phyloP scores from a whole-genome alignment of 768 basidiomycete genomes.

The Crepidotus variabilis region DNA sequence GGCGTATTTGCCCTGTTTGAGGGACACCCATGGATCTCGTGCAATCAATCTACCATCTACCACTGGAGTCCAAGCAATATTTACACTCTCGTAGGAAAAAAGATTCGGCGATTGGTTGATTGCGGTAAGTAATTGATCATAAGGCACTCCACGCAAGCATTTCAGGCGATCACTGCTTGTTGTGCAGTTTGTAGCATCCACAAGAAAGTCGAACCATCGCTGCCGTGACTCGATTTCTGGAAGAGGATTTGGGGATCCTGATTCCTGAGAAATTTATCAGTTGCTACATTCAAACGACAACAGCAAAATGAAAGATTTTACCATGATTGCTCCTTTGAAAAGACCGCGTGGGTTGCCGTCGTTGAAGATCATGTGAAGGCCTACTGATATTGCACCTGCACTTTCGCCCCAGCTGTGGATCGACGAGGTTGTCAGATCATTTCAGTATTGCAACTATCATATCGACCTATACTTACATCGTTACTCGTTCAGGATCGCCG shows the following conservation, averaged over 20 bases:
- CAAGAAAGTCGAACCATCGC: conserved; percentile 27
- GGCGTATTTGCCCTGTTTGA: conserved; percentile 29
- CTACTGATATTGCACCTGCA: conserved; percentile 18
- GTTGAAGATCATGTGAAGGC: conserved; percentile 14
- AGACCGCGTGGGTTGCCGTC: conserved; percentile 14
- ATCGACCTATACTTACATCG: conserved; percentile 23
- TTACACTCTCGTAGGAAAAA: conserved; percentile 19
- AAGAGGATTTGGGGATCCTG: conserved; percentile 13
- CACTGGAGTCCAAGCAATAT: conserved; percentile 28
- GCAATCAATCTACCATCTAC: conserved; percentile 34
- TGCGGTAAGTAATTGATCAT: conserved; percentile 24
- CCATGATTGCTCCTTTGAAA: conserved; percentile 19
- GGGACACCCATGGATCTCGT: conserved; percentile 21
- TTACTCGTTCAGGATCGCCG: conserved; percentile 44
- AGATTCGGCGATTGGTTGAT: conserved; percentile 22
- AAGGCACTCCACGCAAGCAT: conserved; percentile 32
- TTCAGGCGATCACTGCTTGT: conserved; percentile 21
- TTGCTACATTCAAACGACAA: background rate
- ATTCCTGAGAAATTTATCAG: conserved; percentile 12
- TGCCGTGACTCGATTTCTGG: conserved; percentile 10
- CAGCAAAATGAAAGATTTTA: background rate
- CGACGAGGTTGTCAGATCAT: background rate
- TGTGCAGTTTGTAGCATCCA: conserved; percentile 26
- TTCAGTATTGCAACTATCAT: background rate
- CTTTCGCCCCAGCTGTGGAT: conserved; percentile 19